Base-by-base conservation (phyloP, 805 yeast genomes). In the Metschnikowia shivogae region DNA sequence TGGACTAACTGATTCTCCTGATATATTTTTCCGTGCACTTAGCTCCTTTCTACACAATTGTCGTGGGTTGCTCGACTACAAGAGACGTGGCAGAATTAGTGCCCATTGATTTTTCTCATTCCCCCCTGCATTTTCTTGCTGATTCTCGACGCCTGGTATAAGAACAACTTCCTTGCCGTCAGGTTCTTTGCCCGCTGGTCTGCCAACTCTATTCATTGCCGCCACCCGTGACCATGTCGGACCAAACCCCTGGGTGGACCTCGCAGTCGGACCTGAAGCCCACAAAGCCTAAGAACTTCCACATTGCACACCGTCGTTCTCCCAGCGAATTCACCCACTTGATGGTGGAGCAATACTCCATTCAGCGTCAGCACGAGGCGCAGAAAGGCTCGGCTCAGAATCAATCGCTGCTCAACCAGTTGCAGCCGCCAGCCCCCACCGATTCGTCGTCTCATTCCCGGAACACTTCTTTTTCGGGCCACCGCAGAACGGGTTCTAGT, bases 291-390 rank as follows among this genome's bases (percentile, higher is more conserved):
- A 64, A 61, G 42, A 69, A 66, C 54, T 60, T 93, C 48, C 95
- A 89, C 67, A 89, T 92, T 53, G 98, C 98, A n/a, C 98, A 93
- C 60, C 80, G 98, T 59, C 78, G 96, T 49, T 86, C 97, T 3
- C 97, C 97, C n/a, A 81, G 90, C 55, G 99, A 93, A 63, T 74
- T 93, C 62, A 92, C 98, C 2, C 86, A 85, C 44, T 72, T 92
- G 53, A 92, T 92, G 96, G 63, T 88, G 58, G 98, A 92, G 66
- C 95, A 86, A 61, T 80, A 86, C 62, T 82, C 84, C 46, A 74
- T 93, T 47, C 97, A 93, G 65, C 89, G 92, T 57, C 97, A 92
- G 62, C 75, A 90, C 69, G 97, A 93, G 57, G 74, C 81, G 52
- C 97, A 87, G 62, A 95, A 89, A 64, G 96, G 87, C 57, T 76